Conservation (phyloP, 1,284 basidiomycete species). For the Cutaneotrichosporon arboriforme region DNA sequence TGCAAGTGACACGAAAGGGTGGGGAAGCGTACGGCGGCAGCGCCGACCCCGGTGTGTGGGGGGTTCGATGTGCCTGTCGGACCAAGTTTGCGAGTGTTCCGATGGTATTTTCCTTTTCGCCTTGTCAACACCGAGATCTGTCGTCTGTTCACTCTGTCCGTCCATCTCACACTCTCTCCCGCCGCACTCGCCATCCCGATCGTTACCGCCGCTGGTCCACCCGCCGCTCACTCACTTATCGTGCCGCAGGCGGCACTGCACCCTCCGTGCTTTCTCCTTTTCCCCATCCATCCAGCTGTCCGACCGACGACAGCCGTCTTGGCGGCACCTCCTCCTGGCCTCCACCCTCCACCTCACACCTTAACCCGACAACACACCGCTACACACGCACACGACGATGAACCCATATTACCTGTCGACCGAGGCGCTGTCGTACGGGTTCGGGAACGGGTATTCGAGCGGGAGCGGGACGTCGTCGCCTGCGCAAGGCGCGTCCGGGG, state of each 20-base stretch:
- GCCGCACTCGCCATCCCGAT: too few relatives aligned
- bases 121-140: not conserved
- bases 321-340: not conserved
- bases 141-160: too few relatives aligned
- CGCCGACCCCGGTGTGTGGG: too few relatives aligned
- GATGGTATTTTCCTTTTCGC: not conserved
- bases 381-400: slow-evolving; percentile 5
- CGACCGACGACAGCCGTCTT: not conserved
- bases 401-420: slow-evolving; percentile 20
- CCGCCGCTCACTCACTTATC: too few relatives aligned
- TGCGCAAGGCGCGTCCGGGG: slow-evolving; percentile 48
- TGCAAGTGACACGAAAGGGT: too few relatives aligned
- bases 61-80: too few relatives aligned
- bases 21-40: too few relatives aligned
- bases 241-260: too few relatives aligned
- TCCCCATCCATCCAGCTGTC: slow-evolving; percentile 1
- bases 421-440: slow-evolving; percentile 10
- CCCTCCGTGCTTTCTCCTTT: not conserved
- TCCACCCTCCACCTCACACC: not conserved
- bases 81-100: too few relatives aligned
- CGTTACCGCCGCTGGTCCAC: too few relatives aligned
- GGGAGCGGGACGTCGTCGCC: slow-evolving; percentile 57
- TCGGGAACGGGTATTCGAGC: slow-evolving; percentile 13
- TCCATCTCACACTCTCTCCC: too few relatives aligned
- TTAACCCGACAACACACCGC: not conserved